Conservation (phyloP, 805 yeast genomes). For the Barnettozyma siamensis region DNA sequence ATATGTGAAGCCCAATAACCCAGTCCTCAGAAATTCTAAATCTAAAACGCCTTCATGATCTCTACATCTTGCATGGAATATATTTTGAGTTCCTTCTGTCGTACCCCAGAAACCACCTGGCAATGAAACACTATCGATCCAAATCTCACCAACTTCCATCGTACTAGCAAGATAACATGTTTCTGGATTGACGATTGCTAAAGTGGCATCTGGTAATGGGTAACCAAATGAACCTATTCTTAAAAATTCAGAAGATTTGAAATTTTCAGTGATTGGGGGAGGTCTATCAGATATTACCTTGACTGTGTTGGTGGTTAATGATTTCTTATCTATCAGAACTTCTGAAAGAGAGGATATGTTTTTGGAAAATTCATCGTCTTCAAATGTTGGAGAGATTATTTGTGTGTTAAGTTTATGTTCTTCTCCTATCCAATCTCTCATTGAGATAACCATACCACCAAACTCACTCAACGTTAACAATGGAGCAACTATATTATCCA, state of each 20-base stretch:
- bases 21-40: constrained; percentile 82
- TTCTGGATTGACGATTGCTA: constrained; percentile 94
- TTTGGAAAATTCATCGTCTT: constrained; percentile 30
- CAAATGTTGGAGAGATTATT: constrained; percentile 32
- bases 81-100: constrained; percentile 59
- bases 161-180: constrained; percentile 66
- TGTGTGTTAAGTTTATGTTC: constrained; percentile 55
- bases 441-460: constrained; percentile 91
- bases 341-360: constrained; percentile 42
- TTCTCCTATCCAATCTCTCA: constrained; percentile 85
- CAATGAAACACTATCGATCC: constrained; percentile 93
- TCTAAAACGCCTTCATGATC: constrained; percentile 67
- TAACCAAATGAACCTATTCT: constrained; percentile 90
- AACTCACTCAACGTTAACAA: constrained; percentile 84
- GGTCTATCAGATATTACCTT: constrained; percentile 58
- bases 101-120: constrained; percentile 86
- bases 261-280: constrained; percentile 40
- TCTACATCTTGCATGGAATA: constrained; percentile 77
- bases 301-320: constrained; percentile 66
- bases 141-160: constrained; percentile 88
- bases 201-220: constrained; percentile 89
- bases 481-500: constrained; percentile 79
- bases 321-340: constrained; percentile 65
- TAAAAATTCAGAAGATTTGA: constrained; percentile 40
- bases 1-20: constrained; percentile 80